These are phyloP conservation scores for Carpinus viminea DNA, from an alignment of 306 rosid species.

Conservation along the genomic window DNA sequence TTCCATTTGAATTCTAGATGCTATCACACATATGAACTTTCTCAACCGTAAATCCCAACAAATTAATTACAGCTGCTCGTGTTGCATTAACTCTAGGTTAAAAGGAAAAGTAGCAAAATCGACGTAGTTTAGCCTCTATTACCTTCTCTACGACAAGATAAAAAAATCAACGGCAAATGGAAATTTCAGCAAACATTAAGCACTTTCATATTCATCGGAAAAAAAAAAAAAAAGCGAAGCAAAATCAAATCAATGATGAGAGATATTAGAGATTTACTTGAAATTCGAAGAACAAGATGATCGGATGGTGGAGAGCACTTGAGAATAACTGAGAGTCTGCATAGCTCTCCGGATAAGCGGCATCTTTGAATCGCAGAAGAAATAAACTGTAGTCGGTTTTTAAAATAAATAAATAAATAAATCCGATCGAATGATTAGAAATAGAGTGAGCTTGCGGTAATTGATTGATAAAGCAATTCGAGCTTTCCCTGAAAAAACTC, in stretches of 20 bases:
- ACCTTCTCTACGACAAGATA: too few species aligned
- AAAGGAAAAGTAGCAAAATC: background rate
- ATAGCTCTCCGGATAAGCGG: slow-evolving; percentile 62
- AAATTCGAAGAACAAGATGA: slow-evolving; percentile 44
- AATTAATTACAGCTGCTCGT: background rate
- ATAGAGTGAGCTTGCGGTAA: background rate
- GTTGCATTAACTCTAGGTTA: background rate
- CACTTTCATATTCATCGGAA: too few species aligned
- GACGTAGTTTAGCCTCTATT: too few species aligned
- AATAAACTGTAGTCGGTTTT: slow-evolving; percentile 51
- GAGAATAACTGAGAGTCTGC: slow-evolving; percentile 65
- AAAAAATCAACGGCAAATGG: background rate
- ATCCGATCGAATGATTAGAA: background rate
- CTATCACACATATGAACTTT: background rate
- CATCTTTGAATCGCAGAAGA: slow-evolving; percentile 76
- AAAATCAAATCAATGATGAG: background rate
- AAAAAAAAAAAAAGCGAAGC: background rate
- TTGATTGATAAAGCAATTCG: background rate
- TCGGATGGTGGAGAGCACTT: slow-evolving; percentile 47
- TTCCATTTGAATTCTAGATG: background rate
- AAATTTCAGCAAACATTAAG: background rate
- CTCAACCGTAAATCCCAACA: background rate
- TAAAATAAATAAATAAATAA: background rate
- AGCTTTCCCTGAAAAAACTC: slow-evolving; percentile 23
- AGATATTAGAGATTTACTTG: slow-evolving; percentile 41